Evolutionary conservation across 768 basidiomycete genomes (phyloP), one percentile per base, ranked within the genome.

Genomic region (Leucocoprinus birnbaumii): DNA sequence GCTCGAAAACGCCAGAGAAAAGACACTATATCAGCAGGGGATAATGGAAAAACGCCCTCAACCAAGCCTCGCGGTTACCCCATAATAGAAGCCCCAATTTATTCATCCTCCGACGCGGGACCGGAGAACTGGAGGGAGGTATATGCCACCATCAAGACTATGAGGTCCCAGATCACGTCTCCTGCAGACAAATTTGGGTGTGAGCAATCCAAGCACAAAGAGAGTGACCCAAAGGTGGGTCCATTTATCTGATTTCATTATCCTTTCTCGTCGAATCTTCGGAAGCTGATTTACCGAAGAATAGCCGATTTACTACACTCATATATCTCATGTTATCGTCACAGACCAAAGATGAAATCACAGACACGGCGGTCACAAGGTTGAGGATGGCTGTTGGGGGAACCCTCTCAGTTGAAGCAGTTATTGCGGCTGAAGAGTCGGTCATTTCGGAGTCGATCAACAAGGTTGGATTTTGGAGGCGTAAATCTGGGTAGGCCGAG

Each of bases 131-230:
- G 92, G 91, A 69, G 71, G 40, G 83, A 90, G 57, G 77, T 76
- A 3, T 95, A 92, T 62, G 78, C 79, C 25, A 70, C 78, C 1
- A 93, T 94, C 44, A 85, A 85, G 62, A 75, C 77, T 48, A 94
- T 94, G 91, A 80, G 91, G 18, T 71, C 83, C 18, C 73, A 73
- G 10, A 80, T 86, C 21, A 72, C 80, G 0, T 94, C 95, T 0
- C 94, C 96, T 0, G 96, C 97, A 1, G 96, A 98, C 64, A 90
- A 87, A 0, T 91, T 94, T 91, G 92, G 93, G 1, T 92, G 92
- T 61, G 84, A 89, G 47, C 79, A 78, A 53, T 87, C 87, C 0
- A 85, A 90, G 56, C 62, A 63, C 48, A 76, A 79, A 41, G 88
- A 89, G 62, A 68, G 63, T 7, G 83, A 88, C 47, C 86, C 87